phyloP scores from a whole-genome alignment of 257 asterid genomes.

The Plectranthus barbatus region DNA sequence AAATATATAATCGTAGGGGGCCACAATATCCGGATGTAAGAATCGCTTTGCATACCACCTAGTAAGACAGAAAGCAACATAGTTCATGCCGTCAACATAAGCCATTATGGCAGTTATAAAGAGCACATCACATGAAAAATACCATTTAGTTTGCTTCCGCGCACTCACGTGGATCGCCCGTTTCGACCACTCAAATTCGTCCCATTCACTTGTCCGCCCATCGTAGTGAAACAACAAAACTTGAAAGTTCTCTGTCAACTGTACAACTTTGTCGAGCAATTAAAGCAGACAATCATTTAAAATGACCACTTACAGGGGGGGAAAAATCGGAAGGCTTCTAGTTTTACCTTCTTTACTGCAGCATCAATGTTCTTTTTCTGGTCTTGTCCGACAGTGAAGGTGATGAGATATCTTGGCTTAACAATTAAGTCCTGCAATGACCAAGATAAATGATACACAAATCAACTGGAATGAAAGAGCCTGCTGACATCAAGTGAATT shows the following conservation, averaged over 20 bases:
- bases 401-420: constrained; percentile 80
- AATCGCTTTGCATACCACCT: constrained; percentile 99
- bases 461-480: neutral
- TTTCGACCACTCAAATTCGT: constrained; percentile 86
- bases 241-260: constrained; percentile 85
- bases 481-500: neutral
- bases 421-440: constrained; percentile 55
- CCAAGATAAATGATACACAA: neutral
- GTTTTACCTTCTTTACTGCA: constrained; percentile 68
- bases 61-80: constrained; percentile 3
- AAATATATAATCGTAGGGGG: constrained; percentile 71
- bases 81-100: neutral
- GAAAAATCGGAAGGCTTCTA: neutral
- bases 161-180: constrained; percentile 75
- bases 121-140: constrained; percentile 9
- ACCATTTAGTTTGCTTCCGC: constrained; percentile 85
- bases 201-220: constrained; percentile 88
- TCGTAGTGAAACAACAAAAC: constrained; percentile 85
- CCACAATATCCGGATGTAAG: constrained; percentile 83
- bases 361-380: constrained; percentile 81
- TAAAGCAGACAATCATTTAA: constrained; percentile 3
- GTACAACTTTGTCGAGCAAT: constrained; percentile 25
- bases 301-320: neutral
- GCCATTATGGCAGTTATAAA: neutral
- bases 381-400: constrained; percentile 74